These are phyloP conservation scores for Rasamsonia emersonii DNA, from an alignment of 2,329 filamentous ascomycete species.

Conservation along the genomic window DNA sequence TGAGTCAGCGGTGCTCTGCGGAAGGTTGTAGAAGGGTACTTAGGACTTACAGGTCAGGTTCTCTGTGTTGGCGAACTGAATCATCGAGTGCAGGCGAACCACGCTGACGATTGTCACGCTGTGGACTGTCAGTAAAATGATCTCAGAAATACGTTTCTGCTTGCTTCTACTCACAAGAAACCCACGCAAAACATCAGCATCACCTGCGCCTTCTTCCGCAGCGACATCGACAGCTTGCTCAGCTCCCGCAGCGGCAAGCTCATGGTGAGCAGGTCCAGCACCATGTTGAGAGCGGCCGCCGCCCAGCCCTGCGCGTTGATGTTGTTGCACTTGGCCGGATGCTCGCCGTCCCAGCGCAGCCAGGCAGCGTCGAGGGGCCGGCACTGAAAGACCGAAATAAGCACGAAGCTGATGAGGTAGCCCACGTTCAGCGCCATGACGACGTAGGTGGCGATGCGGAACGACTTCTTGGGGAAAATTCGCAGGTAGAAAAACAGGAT, in stretches of 20 bases:
- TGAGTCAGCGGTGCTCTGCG: neutral
- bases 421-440: slow-evolving; percentile 22
- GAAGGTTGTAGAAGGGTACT: slow-evolving; percentile 2
- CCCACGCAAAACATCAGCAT: slow-evolving; percentile 30
- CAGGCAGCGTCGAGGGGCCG: slow-evolving; percentile 30
- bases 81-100: slow-evolving; percentile 35
- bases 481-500: slow-evolving; percentile 13
- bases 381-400: slow-evolving; percentile 32
- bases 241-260: slow-evolving; percentile 20
- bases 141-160: slow-evolving; percentile 1
- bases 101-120: slow-evolving; percentile 40
- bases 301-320: slow-evolving; percentile 31
- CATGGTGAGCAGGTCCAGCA: slow-evolving; percentile 22
- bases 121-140: neutral
- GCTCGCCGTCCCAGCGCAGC: slow-evolving; percentile 32
- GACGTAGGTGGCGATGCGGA: slow-evolving; percentile 15
- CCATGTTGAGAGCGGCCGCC: slow-evolving; percentile 24
- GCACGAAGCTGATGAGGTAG: slow-evolving; percentile 23
- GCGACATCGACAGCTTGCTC: slow-evolving; percentile 18
- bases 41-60: slow-evolving; percentile 30
- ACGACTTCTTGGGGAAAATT: slow-evolving; percentile 10
- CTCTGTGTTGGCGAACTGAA: slow-evolving; percentile 32
- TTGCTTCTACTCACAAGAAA: slow-evolving; percentile 21
- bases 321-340: slow-evolving; percentile 25
- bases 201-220: slow-evolving; percentile 22